Base-by-base conservation (phyloP, 2,329 filamentous ascomycete species). In the Aureobasidium musti region DNA sequence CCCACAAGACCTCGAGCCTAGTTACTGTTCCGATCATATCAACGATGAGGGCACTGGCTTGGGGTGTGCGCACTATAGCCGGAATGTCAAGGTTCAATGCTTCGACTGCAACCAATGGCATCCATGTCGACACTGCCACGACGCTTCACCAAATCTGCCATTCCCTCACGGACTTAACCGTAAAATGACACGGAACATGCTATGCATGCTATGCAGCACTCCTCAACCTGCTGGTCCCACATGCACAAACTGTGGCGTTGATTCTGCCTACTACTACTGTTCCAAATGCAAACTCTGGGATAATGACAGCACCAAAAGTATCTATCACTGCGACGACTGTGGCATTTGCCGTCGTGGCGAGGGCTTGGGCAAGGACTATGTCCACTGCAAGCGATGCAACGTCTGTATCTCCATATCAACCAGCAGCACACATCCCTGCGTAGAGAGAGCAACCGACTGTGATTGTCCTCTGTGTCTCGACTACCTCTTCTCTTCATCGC, bases 381-480 rank as follows among this genome's bases (percentile, higher is more conserved):
- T 96, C 74, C 95, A 99, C 78, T 99, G 95, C 89, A 96, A 97
- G 89, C 93, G 88, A 72, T 99, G 95, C 79, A 91, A 91, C 72
- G 92, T 96, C 30, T 99, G 95, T 79, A 95, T 98, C 73, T 90
- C 91, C 8, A 97, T 97, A 71, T 88, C 89, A 2, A 91, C 92
- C 67, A 89, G 91, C 73, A 87, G 85, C 49, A 90, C 90, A 7
- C 95, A 99, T 80, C 92, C 91, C 71, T 99, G 95, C 74, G 94
- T 98, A 71, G 95, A 98, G 77, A 86, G 92, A 57, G 93, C 92
- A 10, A 97, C 92, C 37, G 93, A 99, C 75, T 96, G 92, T 74
- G 90, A 98, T 75, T 99, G 95, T 76, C 95, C 95, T 5, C 97
- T 99, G 66, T 99, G 95, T 77, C 90, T 93, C 70, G 93, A 97